Evolutionary conservation across 2,329 filamentous ascomycete genomes (phyloP).

Genomic region (Rhynchosporium secalis): DNA sequence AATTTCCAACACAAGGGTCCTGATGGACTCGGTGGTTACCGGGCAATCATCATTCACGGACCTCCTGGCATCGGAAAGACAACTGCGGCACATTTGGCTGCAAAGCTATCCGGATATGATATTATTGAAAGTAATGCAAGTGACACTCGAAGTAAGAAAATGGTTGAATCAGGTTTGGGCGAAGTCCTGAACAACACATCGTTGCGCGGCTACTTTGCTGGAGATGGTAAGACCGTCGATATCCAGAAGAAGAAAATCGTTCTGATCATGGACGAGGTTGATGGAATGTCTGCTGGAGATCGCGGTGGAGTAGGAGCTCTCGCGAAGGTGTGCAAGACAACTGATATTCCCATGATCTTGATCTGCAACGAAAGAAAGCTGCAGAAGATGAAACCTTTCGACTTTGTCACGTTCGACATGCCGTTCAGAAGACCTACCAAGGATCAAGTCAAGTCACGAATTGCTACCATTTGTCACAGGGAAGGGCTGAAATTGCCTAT

Average conservation of each 20-base stretch:
- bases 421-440: conserved; percentile 86
- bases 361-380: conserved; percentile 94
- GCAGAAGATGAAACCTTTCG: conserved; percentile 98
- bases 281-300: conserved; percentile 97
- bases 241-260: conserved; percentile 87
- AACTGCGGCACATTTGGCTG: conserved; percentile 90
- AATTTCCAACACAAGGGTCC: conserved; percentile 80
- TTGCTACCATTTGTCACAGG: conserved; percentile 92
- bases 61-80: conserved; percentile 98
- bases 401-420: conserved; percentile 79
- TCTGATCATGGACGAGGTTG: conserved; percentile 97
- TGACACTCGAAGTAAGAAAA: conserved; percentile 91
- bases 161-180: conserved; percentile 84
- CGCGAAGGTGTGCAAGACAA: conserved; percentile 93
- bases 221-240: conserved; percentile 78
- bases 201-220: conserved; percentile 84
- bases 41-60: conserved; percentile 93
- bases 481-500: conserved; percentile 85
- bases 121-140: conserved; percentile 94
- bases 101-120: conserved; percentile 90
- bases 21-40: conserved; percentile 79
- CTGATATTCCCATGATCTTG: conserved; percentile 88
- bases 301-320: conserved; percentile 92
- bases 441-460: conserved; percentile 85
- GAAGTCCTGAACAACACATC: conserved; percentile 95